phyloP scores from a whole-genome alignment of 345 rosid species.

The Salix arbutifolia region DNA sequence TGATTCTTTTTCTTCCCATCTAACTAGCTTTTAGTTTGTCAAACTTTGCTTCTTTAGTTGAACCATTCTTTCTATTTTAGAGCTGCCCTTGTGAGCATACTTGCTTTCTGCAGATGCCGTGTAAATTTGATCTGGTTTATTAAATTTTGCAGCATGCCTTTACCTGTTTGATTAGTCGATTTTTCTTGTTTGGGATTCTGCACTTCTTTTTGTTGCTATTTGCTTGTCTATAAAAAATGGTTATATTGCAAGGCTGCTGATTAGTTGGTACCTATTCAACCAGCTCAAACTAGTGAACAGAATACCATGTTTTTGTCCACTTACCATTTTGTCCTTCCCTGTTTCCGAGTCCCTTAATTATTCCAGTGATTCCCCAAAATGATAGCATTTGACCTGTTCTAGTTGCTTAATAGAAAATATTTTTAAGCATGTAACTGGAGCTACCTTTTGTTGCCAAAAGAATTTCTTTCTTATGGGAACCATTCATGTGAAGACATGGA shows the following conservation, averaged over 20 bases:
- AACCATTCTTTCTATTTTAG: too few species aligned
- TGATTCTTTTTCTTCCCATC: slow-evolving; percentile 3
- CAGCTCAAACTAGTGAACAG: background rate
- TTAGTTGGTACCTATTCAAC: too few species aligned
- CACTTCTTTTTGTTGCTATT: too few species aligned
- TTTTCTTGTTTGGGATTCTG: too few species aligned
- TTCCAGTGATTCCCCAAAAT: background rate
- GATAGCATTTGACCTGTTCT: background rate
- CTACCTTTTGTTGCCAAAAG: background rate
- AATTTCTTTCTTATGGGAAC: background rate
- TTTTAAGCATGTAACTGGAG: background rate
- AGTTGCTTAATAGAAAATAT: background rate
- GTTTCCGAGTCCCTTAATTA: background rate
- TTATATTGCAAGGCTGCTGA: too few species aligned
- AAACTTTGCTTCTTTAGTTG: background rate
- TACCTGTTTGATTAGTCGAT: too few species aligned
- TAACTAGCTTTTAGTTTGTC: background rate
- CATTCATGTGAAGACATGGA: background rate
- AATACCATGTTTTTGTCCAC: background rate
- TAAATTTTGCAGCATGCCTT: too few species aligned
- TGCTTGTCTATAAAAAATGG: too few species aligned
- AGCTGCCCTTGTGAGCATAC: too few species aligned
- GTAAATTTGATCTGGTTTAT: too few species aligned
- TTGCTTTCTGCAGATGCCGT: too few species aligned
- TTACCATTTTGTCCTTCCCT: background rate